phyloP scores from a whole-genome alignment of 2,329 filamentous ascomycete genomes.

The Orbilia quercus region DNA sequence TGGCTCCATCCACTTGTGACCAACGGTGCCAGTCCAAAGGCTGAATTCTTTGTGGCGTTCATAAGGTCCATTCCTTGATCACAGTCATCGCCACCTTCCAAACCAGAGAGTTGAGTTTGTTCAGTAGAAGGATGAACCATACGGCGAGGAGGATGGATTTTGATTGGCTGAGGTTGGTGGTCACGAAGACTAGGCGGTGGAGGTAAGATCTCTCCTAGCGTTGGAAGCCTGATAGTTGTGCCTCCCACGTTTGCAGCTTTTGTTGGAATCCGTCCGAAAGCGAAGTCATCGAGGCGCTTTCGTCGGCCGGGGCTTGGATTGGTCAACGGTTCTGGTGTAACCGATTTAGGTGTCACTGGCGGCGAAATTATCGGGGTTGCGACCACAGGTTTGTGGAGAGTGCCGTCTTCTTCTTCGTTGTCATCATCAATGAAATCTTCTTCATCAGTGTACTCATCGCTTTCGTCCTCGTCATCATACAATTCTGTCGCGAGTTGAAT shows the following conservation, averaged over 20 bases:
- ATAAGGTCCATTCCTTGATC: constrained; percentile 45
- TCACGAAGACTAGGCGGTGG: constrained; percentile 40
- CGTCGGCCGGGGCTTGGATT: constrained; percentile 42
- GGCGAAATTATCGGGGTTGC: constrained; percentile 28
- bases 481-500: neutral
- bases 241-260: constrained; percentile 24
- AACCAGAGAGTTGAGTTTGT: constrained; percentile 22
- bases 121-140: constrained; percentile 39
- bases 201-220: constrained; percentile 38
- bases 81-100: constrained; percentile 37
- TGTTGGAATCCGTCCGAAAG: constrained; percentile 37
- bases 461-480: constrained; percentile 27
- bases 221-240: constrained; percentile 38
- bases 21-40: constrained; percentile 31
- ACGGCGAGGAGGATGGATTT: constrained; percentile 45
- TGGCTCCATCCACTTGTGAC: constrained; percentile 36
- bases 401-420: too few species aligned
- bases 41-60: constrained; percentile 34
- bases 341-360: constrained; percentile 37
- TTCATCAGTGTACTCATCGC: constrained; percentile 47
- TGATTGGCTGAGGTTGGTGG: constrained; percentile 38
- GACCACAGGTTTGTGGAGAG: neutral
- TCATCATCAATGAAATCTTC: constrained; percentile 42
- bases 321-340: constrained; percentile 42
- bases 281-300: constrained; percentile 37